phyloP scores from a whole-genome alignment of 2,329 filamentous ascomycete genomes.

The Pseudogymnoascus sp. region DNA sequence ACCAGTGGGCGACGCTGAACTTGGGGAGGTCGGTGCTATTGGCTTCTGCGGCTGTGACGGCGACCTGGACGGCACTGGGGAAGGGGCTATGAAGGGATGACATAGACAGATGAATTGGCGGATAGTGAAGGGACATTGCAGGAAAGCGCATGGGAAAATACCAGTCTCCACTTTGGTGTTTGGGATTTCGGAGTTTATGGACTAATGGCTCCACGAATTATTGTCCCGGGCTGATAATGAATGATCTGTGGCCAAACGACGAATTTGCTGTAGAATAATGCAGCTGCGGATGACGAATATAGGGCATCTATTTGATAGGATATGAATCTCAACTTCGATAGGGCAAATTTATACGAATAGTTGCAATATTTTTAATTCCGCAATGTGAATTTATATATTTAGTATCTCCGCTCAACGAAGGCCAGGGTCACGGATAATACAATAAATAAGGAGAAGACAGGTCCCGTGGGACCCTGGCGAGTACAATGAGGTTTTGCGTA shows the following conservation, averaged over 20 bases:
- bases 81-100: not conserved
- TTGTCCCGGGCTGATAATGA: not conserved
- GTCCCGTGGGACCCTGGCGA: no score
- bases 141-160: not conserved
- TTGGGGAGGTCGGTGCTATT: constrained; percentile 33
- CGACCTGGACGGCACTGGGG: constrained; percentile 23
- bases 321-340: no score
- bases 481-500: no score
- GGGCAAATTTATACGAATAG: no score
- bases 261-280: not conserved
- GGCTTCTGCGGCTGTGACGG: constrained; percentile 21
- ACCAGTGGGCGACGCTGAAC: constrained; percentile 47
- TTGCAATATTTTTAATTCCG: no score
- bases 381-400: no score
- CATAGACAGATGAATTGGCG: not conserved
- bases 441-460: no score
- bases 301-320: no score
- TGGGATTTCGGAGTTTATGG: not conserved
- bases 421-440: no score
- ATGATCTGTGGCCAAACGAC: not conserved
- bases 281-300: not conserved
- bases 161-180: not conserved
- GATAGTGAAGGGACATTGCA: no score
- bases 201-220: not conserved
- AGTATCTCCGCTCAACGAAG: no score